These are phyloP conservation scores for Cercospora citrullina DNA, from an alignment of 2,329 filamentous ascomycete genomes.

Conservation along the genomic window DNA sequence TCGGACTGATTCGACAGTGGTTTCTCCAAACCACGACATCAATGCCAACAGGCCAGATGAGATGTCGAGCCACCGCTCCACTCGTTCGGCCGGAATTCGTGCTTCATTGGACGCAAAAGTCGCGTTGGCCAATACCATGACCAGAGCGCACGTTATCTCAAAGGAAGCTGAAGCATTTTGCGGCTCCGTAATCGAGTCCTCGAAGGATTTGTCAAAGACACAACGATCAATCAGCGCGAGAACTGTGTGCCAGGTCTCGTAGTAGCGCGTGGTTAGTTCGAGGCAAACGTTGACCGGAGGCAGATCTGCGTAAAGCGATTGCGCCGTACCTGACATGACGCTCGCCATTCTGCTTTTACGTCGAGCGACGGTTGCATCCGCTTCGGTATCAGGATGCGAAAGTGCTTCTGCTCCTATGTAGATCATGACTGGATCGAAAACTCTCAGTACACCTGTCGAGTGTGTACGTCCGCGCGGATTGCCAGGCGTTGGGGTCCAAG, in stretches of 20 bases:
- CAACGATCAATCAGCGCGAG: constrained; percentile 11
- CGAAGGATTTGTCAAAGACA: constrained; percentile 6
- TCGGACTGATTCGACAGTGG: constrained; percentile 2
- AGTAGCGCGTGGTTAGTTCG: constrained; percentile 18
- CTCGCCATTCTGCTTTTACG: not conserved
- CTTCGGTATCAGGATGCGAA: not conserved
- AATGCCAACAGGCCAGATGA: constrained; percentile 11
- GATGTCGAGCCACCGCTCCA: constrained; percentile 17
- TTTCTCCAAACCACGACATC: constrained; percentile 10
- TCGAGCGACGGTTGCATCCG: not conserved
- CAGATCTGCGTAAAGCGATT: constrained; percentile 16
- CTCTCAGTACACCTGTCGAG: constrained; percentile 5
- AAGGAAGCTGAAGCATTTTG: constrained; percentile 6
- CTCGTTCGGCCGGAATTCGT: not conserved
- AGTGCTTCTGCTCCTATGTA: constrained; percentile 12
- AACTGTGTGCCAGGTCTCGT: constrained; percentile 19
- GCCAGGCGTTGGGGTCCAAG: not conserved
- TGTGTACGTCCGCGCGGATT: constrained; percentile 11
- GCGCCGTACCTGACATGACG: not conserved
- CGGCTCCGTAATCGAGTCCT: constrained; percentile 7
- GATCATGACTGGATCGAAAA: constrained; percentile 15
- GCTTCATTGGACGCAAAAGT: constrained; percentile 16
- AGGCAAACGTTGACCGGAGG: constrained; percentile 4
- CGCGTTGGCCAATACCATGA: constrained; percentile 15
- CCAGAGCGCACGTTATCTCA: constrained; percentile 9